Evolutionary conservation across 495 filamentous ascomycete genomes (phyloP).

Genomic region (Penicillium diatomitis): DNA sequence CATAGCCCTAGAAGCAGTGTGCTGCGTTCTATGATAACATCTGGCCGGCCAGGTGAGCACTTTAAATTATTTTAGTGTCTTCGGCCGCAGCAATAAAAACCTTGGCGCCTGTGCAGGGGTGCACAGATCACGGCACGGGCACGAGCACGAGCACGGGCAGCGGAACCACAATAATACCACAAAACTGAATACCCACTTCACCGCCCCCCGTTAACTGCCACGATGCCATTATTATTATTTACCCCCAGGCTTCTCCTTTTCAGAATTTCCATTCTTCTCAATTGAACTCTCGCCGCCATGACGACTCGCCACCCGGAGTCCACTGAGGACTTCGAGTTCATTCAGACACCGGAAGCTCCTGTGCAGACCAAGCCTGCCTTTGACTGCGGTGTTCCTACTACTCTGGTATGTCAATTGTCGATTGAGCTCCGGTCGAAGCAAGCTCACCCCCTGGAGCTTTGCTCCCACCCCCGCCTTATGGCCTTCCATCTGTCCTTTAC

Average conservation of each 20-base stretch:
- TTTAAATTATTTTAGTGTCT: not conserved
- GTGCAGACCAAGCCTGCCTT: slow-evolving; percentile 29
- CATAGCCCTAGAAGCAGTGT: too few relatives aligned
- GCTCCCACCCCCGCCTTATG: not conserved
- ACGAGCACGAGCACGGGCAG: slow-evolving; percentile 5
- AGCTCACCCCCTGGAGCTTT: not conserved
- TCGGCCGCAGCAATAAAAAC: not conserved
- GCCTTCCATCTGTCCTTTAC: too few relatives aligned
- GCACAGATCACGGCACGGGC: not conserved
- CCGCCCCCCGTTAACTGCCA: slow-evolving; percentile 23
- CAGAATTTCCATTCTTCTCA: slow-evolving; percentile 13
- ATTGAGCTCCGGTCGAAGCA: not conserved
- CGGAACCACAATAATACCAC: slow-evolving; percentile 1
- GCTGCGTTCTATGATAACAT: too few relatives aligned
- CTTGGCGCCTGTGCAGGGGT: too few relatives aligned
- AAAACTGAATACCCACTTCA: slow-evolving; percentile 8
- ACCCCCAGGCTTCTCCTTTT: slow-evolving; percentile 16
- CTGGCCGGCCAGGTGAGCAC: too few relatives aligned
- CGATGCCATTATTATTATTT: slow-evolving; percentile 11
- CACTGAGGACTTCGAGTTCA: slow-evolving; percentile 59
- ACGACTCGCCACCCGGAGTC: slow-evolving; percentile 41
- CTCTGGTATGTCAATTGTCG: slow-evolving; percentile 13
- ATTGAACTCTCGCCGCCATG: slow-evolving; percentile 28
- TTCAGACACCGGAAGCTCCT: slow-evolving; percentile 51
- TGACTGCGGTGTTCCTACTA: slow-evolving; percentile 22